Evolutionary conservation across 1,284 basidiomycete genomes (phyloP), one percentile per base, ranked within the genome.

Genomic region (Fomitopsis palustris): DNA sequence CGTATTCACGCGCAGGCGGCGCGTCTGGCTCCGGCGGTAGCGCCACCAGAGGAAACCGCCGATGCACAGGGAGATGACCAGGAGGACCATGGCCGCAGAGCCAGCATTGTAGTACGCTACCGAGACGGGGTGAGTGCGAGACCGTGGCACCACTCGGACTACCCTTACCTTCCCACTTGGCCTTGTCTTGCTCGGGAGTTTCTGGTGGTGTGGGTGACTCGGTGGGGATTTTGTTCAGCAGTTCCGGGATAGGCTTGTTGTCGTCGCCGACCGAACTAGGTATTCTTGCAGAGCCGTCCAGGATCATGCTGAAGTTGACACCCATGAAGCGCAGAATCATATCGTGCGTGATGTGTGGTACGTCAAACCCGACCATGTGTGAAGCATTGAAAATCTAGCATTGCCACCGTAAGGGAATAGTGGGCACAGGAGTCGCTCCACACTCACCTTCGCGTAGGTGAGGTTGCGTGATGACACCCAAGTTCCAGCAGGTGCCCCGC

Each of bases 261-360:
- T 85, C 79, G 37, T 79, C 78, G 12, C 93, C 95, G 21, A 96
- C 79, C 35, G 82, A 83, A 61, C 90, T 93, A 7, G 92, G 89
- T 57, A 92, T 84, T 69, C 78, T 74, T 39, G 89, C 84, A 37
- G 92, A 83, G 62, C 90, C 81, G 60, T 90, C 94, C 2, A 88
- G 80, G 47, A 97, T 82, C 4, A 85, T 82, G 31, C 88, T 83
- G 67, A 96, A 91, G 76, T 98, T 90, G 58, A 96, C 86, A 51
- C 84, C 87, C 87, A 97, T 92, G 77, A 98, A 98, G 16, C 95
- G 91, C 53, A 96, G 85, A 69, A 99, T 96, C 97, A 99, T 98
- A 74, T 99, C 96, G 74, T 98, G 95, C 4, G 94, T 81, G 33
- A 90, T 86, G 58, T 93, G 82, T 0, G 96, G 96, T 12, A 91